Percentiles rank a stretch among this genome's conserved stretches.
These are phyloP conservation scores for Citrullus colocynthis DNA, from an alignment of 306 rosid genomes.

Conservation along the genomic window DNA sequence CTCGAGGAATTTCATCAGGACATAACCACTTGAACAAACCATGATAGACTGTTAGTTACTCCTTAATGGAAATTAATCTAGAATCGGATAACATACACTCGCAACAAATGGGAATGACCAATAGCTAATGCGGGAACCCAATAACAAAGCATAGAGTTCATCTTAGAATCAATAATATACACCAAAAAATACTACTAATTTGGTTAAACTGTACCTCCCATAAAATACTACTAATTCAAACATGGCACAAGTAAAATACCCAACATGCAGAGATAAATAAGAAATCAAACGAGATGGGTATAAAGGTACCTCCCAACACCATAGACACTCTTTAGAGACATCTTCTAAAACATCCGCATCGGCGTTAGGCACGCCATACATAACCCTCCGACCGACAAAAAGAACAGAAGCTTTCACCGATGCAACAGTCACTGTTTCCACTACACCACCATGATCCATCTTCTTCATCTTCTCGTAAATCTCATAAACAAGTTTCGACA, in stretches of 20 bases:
- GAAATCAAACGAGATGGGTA: background rate
- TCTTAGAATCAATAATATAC: background rate
- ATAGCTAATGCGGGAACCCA: background rate
- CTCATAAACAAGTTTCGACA: constrained; percentile 62
- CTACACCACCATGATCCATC: constrained; percentile 9
- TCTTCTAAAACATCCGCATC: constrained; percentile 92
- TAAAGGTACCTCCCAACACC: constrained; percentile 95
- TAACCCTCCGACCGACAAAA: constrained; percentile 56
- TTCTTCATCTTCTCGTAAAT: constrained; percentile 27
- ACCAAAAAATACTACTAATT: background rate
- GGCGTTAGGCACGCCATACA: constrained; percentile 61
- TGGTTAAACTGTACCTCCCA: background rate
- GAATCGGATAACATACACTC: background rate
- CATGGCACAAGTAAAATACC: background rate
- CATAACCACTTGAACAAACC: background rate
- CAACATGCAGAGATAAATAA: background rate
- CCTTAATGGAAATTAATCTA: background rate
- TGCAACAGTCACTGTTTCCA: constrained; percentile 37
- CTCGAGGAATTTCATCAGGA: background rate
- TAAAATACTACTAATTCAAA: no score
- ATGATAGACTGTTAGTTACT: background rate
- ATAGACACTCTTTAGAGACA: constrained; percentile 51
- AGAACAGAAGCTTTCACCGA: constrained; percentile 58
- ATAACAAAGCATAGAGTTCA: background rate
- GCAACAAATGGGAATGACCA: background rate